A percentile compares a stretch with the other conserved stretches of the same genome.
These are phyloP conservation scores for Spergularia azorica DNA, from an alignment of 179 eudicot genomes.

Conservation along the genomic window DNA sequence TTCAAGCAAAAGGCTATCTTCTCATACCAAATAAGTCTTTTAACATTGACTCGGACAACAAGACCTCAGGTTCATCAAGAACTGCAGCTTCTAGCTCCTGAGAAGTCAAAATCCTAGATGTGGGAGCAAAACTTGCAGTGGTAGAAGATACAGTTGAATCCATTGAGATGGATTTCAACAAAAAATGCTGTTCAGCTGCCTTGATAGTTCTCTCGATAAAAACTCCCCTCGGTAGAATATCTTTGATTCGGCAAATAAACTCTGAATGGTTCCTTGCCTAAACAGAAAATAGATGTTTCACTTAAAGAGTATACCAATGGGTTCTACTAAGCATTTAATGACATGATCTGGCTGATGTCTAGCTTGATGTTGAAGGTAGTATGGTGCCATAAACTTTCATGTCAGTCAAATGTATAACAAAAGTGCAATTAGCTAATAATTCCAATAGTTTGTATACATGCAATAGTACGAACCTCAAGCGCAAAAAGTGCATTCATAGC, in stretches of 20 bases:
- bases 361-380: conserved; percentile 4
- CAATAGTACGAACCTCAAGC: background rate
- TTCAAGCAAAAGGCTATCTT: background rate
- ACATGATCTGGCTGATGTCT: background rate
- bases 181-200: conserved; percentile 55
- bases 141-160: conserved; percentile 37
- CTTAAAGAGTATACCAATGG: background rate
- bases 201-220: conserved; percentile 66
- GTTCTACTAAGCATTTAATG: background rate
- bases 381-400: background rate
- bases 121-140: conserved; percentile 44
- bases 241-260: conserved; percentile 82
- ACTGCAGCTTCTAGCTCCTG: conserved; percentile 48
- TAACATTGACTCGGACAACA: conserved; percentile 28
- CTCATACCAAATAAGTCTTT: background rate
- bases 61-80: conserved; percentile 5
- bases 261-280: conserved; percentile 81
- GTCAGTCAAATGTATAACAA: background rate
- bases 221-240: conserved; percentile 53
- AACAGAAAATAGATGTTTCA: conserved; percentile 13
- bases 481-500: background rate
- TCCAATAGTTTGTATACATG: background rate
- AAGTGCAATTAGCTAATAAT: background rate
- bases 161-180: conserved; percentile 35
- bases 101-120: conserved; percentile 48